Base-by-base conservation (phyloP, 192 early-diverging fungal species). In the Coemansia sp. region DNA sequence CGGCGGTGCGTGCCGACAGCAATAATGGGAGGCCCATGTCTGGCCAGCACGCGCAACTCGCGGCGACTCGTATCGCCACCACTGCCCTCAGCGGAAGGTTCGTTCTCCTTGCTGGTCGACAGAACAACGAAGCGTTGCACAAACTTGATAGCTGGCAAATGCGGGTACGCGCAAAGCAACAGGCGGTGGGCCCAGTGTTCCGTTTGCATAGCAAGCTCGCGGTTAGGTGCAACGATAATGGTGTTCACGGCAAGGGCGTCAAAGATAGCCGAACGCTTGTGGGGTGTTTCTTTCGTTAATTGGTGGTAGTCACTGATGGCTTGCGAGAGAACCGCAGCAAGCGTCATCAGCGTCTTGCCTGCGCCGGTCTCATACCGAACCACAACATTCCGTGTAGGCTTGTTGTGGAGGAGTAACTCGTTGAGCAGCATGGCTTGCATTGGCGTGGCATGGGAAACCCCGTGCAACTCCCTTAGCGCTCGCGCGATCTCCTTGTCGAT, bases 171-270 rank as follows among this genome's bases (percentile, higher is more conserved):
- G 1, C 21, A 16, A 3, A 11, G 35, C 10, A 82, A 23, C 5
- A 82, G 16, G 14, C 5, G 26, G 2, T 21, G 20, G 0, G 68
- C 57, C 79, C 79, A 82, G 9, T 11, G 15, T 23, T 71, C 71
- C 38, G 76, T 60, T 59, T 82, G 79, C 36, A 82, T n/a, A 5
- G 79, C 79, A 20, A 82, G 74, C 52, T 76, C 79, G 3, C 74
- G 66, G 53, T 76, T 82, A 0, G 79, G 79, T 36, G 73, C 79
- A 2, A 82, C 64, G 16, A 76, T 49, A 11, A 81, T 36, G 0
- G 69, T 65, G 58, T 46, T 77, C 6, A 43, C 6, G 14, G 52
- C 21, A 4, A 73, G 71, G 4, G 67, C 7, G 18, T 34, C 46
- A 6, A 58, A 48, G 2, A 61, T 57, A 9, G 8, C 51, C 21